phyloP scores from a whole-genome alignment of 495 filamentous ascomycete species.

The Neurospora tetraspora region DNA sequence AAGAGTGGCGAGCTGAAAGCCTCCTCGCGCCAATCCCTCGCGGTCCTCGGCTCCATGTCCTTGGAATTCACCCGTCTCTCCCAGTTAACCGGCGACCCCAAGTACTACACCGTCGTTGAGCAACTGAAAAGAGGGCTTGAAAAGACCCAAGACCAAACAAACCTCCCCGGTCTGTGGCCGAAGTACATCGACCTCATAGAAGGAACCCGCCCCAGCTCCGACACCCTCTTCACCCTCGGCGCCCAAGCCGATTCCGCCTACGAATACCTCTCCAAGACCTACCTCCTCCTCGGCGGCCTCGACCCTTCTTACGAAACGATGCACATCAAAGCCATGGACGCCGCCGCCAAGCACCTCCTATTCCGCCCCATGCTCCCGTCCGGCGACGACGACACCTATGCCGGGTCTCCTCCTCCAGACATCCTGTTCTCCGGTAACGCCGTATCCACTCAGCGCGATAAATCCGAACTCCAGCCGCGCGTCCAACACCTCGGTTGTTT shows the following conservation, averaged over 20 bases:
- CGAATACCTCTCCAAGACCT: slow-evolving; percentile 78
- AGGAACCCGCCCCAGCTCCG: slow-evolving; percentile 14
- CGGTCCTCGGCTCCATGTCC: slow-evolving; percentile 67
- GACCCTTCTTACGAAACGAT: slow-evolving; percentile 30
- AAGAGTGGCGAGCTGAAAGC: slow-evolving; percentile 49
- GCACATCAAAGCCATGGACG: slow-evolving; percentile 47
- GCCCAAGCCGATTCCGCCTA: slow-evolving; percentile 71
- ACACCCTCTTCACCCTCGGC: slow-evolving; percentile 53
- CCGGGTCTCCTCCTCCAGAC: slow-evolving; percentile 33
- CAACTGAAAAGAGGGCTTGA: slow-evolving; percentile 67
- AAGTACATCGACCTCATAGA: slow-evolving; percentile 47
- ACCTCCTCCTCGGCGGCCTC: slow-evolving; percentile 32
- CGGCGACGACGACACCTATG: background rate
- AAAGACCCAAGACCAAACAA: slow-evolving; percentile 53
- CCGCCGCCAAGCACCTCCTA: slow-evolving; percentile 54
- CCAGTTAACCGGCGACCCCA: slow-evolving; percentile 68
- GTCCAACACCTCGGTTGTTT: slow-evolving; percentile 59
- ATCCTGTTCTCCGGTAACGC: slow-evolving; percentile 54
- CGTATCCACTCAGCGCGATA: slow-evolving; percentile 9
- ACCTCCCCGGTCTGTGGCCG: slow-evolving; percentile 78
- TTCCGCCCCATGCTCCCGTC: slow-evolving; percentile 56
- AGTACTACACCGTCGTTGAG: slow-evolving; percentile 77
- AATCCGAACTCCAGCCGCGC: slow-evolving; percentile 23
- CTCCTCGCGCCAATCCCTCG: slow-evolving; percentile 28
- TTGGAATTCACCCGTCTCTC: slow-evolving; percentile 80